Base-by-base conservation (phyloP, 192 early-diverging fungal genomes). In the Coemansia reversa region DNA sequence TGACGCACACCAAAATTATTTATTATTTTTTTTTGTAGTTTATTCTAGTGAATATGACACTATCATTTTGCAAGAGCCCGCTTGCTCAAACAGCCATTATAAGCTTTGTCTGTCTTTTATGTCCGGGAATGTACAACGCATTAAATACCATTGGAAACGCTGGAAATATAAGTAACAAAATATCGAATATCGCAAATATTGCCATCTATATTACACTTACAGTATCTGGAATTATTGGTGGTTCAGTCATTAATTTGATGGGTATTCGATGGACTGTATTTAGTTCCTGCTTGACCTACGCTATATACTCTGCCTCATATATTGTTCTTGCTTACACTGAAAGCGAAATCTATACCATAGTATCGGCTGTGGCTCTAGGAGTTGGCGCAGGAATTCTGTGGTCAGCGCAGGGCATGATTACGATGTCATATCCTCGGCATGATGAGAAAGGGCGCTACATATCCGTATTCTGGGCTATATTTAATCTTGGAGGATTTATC, bases 391-490 rank as follows among this genome's bases (percentile, higher is more conserved):
- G 89, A 68, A 84, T 94, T 63, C 68, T 90, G 35, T 86, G 86
- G 83, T 84, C 90, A 12, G 86, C 86, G 16, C 88, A 90, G 61
- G 85, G 90, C 19, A 83, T 86, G 65, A 86, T 91, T 56, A 89
- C 90, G 83, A 84, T 92, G 84, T 84, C 90, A 39, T 93, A 93
- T 74, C 91, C 92, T 9, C 64, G 65, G n/a, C 89, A 91, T 67
- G 53, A 81, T 35, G 80, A 88, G 28, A 92, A 91, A 77, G 91
- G 92, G 23, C 86, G 84, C 61, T 90, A 79, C 75, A 89, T 94
- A 54, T 85, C 85, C 48, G 86, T 88, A 59, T 94, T 94, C 80
- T 93, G 91, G 91, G 83, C 84, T 57, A 85, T 91, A 20, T 93
- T 92, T 80, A 90, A 90, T 74, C 67, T 85, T 55, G 91, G 91